These are phyloP conservation scores for Boletus sp. DNA, from an alignment of 1,284 basidiomycete species.

Conservation along the genomic window DNA sequence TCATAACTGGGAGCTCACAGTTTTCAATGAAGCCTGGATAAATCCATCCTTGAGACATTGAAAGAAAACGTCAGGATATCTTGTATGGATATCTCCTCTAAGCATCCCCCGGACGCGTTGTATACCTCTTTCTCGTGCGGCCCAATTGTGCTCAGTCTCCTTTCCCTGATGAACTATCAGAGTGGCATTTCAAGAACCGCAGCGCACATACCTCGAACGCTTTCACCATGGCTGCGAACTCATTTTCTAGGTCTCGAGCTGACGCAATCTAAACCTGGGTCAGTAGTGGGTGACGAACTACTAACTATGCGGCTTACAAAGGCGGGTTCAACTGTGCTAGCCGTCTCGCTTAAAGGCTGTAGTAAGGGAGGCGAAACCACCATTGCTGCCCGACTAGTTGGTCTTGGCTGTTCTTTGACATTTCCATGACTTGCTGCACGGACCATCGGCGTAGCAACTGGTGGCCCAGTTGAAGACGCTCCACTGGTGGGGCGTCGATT, in stretches of 20 bases:
- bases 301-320: slow-evolving; percentile 51
- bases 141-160: slow-evolving; percentile 98
- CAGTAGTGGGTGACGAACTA: slow-evolving; percentile 1
- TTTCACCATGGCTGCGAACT: slow-evolving; percentile 76
- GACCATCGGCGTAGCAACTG: slow-evolving; percentile 34
- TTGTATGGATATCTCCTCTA: slow-evolving; percentile 73
- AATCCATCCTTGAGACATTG: slow-evolving; percentile 71
- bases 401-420: slow-evolving; percentile 46
- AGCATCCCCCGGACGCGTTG: slow-evolving; percentile 88
- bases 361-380: slow-evolving; percentile 42
- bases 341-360: slow-evolving; percentile 37
- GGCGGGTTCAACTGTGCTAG: slow-evolving; percentile 53
- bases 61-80: slow-evolving; percentile 74
- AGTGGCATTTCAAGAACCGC: background rate
- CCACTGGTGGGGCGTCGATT: slow-evolving; percentile 43
- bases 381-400: slow-evolving; percentile 52
- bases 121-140: slow-evolving; percentile 75
- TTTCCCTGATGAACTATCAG: slow-evolving; percentile 58
- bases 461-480: slow-evolving; percentile 21
- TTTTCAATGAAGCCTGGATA: slow-evolving; percentile 81
- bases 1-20: slow-evolving; percentile 49
- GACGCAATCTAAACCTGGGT: slow-evolving; percentile 67
- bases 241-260: slow-evolving; percentile 77
- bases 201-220: slow-evolving; percentile 65
- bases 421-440: slow-evolving; percentile 50